Conservation (phyloP, 139 green algal species). For the Chlamydomonas sphaeroides region DNA sequence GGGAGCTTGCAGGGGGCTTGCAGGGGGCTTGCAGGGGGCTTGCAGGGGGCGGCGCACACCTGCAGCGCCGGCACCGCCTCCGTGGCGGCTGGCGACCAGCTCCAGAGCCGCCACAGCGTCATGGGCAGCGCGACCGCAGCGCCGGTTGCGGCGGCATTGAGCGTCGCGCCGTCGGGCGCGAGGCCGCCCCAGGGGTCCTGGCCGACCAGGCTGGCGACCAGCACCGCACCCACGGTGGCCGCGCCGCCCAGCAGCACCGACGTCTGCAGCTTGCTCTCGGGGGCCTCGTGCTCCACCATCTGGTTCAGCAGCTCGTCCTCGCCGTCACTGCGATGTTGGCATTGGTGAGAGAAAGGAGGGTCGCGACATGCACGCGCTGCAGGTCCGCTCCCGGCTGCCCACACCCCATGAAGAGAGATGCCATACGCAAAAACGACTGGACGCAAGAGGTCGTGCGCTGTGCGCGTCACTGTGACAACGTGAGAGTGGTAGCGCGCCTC, state of each 20-base stretch:
- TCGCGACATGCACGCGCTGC: not conserved
- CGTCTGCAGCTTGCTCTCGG: slow-evolving; percentile 40
- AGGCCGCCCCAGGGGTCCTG: slow-evolving; percentile 52
- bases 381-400: too few relatives aligned
- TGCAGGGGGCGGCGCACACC: not conserved
- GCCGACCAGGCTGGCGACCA: slow-evolving; percentile 22
- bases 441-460: too few relatives aligned
- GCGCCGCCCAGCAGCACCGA: slow-evolving; percentile 9
- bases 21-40: too few relatives aligned
- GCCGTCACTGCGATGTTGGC: slow-evolving; percentile 15
- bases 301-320: slow-evolving; percentile 46
- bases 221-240: slow-evolving; percentile 6
- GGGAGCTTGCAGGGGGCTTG: too few relatives aligned
- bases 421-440: too few relatives aligned
- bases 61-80: slow-evolving; percentile 38
- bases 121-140: slow-evolving; percentile 33
- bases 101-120: slow-evolving; percentile 33
- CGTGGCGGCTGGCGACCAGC: slow-evolving; percentile 23
- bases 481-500: too few relatives aligned
- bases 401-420: not conserved
- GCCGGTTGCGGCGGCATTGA: slow-evolving; percentile 4
- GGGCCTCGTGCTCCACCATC: slow-evolving; percentile 39
- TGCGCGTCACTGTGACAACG: too few relatives aligned
- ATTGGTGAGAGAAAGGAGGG: not conserved
- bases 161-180: not conserved